Evolutionary conservation across 768 basidiomycete genomes (phyloP), one percentile per base, ranked within the genome.

Genomic region (Hemileccinum impolitum): DNA sequence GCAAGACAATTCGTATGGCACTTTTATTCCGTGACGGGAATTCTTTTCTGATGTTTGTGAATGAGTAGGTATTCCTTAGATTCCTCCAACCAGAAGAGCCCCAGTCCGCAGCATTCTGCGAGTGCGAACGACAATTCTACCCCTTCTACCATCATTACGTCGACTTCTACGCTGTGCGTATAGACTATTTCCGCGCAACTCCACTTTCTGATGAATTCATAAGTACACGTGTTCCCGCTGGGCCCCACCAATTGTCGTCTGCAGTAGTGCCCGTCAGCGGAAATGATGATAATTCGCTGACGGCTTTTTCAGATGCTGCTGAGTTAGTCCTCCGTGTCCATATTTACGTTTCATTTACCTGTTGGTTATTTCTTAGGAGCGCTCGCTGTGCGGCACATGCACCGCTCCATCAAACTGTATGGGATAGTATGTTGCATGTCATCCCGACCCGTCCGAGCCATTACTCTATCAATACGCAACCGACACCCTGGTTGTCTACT

Each of bases 241-340:
- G 28, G 2, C 4, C 36, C 23, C 6, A 15, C 26, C 25, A 34
- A 17, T 39, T 34, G 57, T 12, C 10, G 4, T 13, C 42, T 18
- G 21, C 42, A 6, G 36, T 17, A 21, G 10, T 32, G 41, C 21
- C 42, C 37, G 15, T 21, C 31, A 34, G 43, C 35, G 23, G 26
- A 19, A 32, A 41, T 44, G 14, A 15, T 18, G 51, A 42, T 34
- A 25, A 19, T 39, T 23, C 53, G 19, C 42, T 46, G 50, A 35
- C 39, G 23, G 11, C 30, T 12, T 11, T 15, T 26, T 19, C 37
- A 12, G 23, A 15, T 13, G 11, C 21, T 44, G 32, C 48, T 23
- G 50, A 44, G 62, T 65, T 26, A 45, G 62, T 54, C 37, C 17
- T 17, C 25, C 13, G 1, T 21, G 13, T 37, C 19, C 28, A 43